Evolutionary conservation across 148 eudicot genomes (phyloP).

Genomic region (Drosera capensis): DNA sequence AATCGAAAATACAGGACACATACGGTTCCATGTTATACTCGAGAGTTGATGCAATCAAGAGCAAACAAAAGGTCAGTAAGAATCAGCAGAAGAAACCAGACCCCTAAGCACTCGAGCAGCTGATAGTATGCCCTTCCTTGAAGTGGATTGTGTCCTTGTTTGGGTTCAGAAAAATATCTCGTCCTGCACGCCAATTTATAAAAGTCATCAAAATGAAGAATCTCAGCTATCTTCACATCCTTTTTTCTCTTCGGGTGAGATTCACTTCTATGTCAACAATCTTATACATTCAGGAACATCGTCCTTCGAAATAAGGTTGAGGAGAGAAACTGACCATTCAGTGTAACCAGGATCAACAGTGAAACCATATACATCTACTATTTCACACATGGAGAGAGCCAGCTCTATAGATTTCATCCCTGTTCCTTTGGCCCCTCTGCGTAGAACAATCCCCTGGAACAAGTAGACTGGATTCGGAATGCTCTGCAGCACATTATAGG

Average conservation of each 20-base stretch:
- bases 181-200: conserved; percentile 38
- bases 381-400: conserved; percentile 97
- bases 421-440: conserved; percentile 99
- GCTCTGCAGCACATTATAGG: conserved; percentile 27
- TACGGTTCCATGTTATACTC: not conserved
- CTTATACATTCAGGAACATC: too few species aligned
- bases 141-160: conserved; percentile 96
- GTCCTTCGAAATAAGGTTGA: not conserved
- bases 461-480: conserved; percentile 92
- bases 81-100: conserved; percentile 12
- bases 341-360: conserved; percentile 98
- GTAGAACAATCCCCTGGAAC: conserved; percentile 94
- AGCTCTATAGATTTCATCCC: conserved; percentile 97
- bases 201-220: conserved; percentile 1
- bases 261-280: too few species aligned
- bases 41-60: not conserved
- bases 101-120: conserved; percentile 98
- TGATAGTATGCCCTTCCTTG: conserved; percentile 99
- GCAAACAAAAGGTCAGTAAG: not conserved
- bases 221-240: too few species aligned
- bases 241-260: too few species aligned
- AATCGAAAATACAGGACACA: not conserved
- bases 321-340: conserved; percentile 53
- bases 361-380: conserved; percentile 94
- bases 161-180: conserved; percentile 88